Conservation (phyloP, 1,284 basidiomycete species). For the Tylopilus orsonianus region DNA sequence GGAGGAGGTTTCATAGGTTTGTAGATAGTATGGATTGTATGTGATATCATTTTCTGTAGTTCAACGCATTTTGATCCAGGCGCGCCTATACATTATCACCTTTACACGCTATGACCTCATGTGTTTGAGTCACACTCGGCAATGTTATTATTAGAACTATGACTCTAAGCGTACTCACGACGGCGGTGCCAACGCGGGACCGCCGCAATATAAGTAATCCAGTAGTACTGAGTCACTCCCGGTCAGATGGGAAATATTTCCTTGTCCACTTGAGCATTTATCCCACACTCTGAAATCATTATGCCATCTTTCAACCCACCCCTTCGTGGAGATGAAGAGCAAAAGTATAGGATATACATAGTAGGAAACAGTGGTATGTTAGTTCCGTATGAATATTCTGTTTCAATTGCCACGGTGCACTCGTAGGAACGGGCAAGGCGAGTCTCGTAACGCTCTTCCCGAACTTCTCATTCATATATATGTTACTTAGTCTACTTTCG, state of each 20-base stretch:
- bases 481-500: conserved; percentile 48
- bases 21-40: neutral
- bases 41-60: neutral
- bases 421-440: conserved; percentile 46
- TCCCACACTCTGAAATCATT: neutral
- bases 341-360: conserved; percentile 48
- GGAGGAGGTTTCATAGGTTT: conserved; percentile 50
- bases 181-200: neutral
- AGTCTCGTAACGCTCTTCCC: conserved; percentile 9
- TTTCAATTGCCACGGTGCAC: conserved; percentile 2
- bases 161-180: neutral
- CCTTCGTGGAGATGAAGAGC: conserved; percentile 48
- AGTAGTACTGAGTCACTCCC: neutral
- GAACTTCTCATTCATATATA: neutral
- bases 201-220: too few species aligned
- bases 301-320: conserved; percentile 33
- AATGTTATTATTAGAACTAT: neutral
- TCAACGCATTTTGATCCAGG: too few species aligned
- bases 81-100: too few species aligned
- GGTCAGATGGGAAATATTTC: neutral
- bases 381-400: neutral
- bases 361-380: conserved; percentile 55
- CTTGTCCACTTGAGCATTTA: neutral
- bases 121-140: too few species aligned
- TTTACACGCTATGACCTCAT: too few species aligned